Conservation (phyloP, 129 eudicot species). For the Ambrosia trifida region DNA sequence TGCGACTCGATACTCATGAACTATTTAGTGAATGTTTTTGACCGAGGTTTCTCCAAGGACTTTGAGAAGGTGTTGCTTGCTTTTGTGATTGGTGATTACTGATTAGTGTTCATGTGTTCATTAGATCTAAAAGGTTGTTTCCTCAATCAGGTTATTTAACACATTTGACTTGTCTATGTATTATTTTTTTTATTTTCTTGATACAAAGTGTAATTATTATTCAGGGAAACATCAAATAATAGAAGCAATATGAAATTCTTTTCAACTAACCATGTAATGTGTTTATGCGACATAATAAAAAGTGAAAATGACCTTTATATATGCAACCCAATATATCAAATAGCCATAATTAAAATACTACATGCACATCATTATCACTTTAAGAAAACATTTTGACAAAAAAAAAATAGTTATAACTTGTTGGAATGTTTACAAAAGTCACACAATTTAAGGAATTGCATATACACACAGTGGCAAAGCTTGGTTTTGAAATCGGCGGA, state of each 20-base stretch:
- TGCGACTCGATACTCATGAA: slow-evolving; percentile 41
- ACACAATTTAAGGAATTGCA: too few species aligned
- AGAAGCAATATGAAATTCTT: neutral
- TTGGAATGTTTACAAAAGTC: too few species aligned
- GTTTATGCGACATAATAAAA: neutral
- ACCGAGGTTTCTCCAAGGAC: slow-evolving; percentile 31
- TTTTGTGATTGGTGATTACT: slow-evolving; percentile 13
- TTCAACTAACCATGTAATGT: neutral
- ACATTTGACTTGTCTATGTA: neutral
- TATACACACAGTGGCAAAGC: too few species aligned
- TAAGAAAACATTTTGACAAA: too few species aligned
- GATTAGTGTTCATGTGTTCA: slow-evolving; percentile 15
- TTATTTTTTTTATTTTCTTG: neutral
- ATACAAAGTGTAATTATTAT: neutral
- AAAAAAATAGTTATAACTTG: too few species aligned
- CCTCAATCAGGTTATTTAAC: neutral
- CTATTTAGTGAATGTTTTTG: slow-evolving; percentile 31
- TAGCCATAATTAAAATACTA: too few species aligned
- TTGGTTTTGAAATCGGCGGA: too few species aligned
- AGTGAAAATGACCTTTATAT: neutral
- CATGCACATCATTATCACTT: too few species aligned
- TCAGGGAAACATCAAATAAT: neutral
- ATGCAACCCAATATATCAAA: neutral
- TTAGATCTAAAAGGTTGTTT: neutral
- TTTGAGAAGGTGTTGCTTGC: slow-evolving; percentile 33